Conservation (phyloP, 78 protist species). For the Dictyostelium purpureum region DNA sequence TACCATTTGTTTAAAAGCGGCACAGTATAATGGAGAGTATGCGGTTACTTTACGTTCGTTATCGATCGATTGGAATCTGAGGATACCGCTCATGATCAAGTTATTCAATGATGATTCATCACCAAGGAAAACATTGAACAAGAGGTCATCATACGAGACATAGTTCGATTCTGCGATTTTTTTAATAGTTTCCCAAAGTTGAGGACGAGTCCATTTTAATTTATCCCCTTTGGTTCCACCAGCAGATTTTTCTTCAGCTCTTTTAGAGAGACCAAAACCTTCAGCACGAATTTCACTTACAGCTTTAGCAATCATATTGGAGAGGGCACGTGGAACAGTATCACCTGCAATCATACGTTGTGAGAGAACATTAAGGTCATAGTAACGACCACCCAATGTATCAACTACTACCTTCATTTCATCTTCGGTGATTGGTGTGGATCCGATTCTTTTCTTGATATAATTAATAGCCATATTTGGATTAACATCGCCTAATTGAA, state of each 20-base stretch:
- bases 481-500: slow-evolving; percentile 62
- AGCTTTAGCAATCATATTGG: slow-evolving; percentile 13
- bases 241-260: slow-evolving; percentile 21
- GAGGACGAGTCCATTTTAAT: slow-evolving; percentile 69
- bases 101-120: slow-evolving; percentile 57
- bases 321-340: background rate
- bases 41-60: slow-evolving; percentile 65
- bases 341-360: slow-evolving; percentile 51
- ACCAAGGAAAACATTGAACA: slow-evolving; percentile 65
- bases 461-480: slow-evolving; percentile 16
- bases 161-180: slow-evolving; percentile 14
- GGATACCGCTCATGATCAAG: background rate
- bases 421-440: background rate
- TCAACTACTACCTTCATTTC: slow-evolving; percentile 13
- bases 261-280: slow-evolving; percentile 66
- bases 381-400: slow-evolving; percentile 65
- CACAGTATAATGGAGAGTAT: slow-evolving; percentile 45
- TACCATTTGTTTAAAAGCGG: slow-evolving; percentile 66
- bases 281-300: slow-evolving; percentile 65
- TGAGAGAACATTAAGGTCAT: slow-evolving; percentile 32
- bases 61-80: slow-evolving; percentile 34
- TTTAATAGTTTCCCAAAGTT: slow-evolving; percentile 70
- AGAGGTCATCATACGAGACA: slow-evolving; percentile 36
- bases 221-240: background rate
- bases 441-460: background rate